phyloP scores from a whole-genome alignment of 352 stramenopile species.

The Thalassiosira exigua region DNA sequence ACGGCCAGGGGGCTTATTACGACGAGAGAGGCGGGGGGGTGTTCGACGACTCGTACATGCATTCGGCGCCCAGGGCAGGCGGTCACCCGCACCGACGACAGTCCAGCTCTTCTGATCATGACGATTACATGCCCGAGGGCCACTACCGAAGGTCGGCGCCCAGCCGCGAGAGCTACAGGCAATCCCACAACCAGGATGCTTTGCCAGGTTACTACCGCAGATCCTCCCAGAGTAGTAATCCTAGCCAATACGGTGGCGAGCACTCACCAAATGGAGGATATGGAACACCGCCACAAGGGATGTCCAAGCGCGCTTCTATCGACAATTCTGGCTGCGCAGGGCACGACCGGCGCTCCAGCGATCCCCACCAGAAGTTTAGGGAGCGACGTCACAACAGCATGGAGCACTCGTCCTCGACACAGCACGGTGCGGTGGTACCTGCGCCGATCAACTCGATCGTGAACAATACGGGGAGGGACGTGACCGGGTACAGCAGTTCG shows the following conservation, averaged over 20 bases:
- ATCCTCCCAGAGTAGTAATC: not conserved
- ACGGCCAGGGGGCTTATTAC: not conserved
- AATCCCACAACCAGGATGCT: not conserved
- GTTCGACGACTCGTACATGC: constrained; percentile 21
- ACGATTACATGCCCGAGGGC: not conserved
- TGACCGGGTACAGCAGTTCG: not conserved
- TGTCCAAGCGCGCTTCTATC: not conserved
- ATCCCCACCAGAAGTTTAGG: not conserved
- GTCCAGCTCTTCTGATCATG: not conserved
- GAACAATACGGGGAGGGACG: not conserved
- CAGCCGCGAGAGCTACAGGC: not conserved
- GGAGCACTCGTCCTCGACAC: not conserved
- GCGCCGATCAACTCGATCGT: not conserved
- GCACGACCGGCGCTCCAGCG: not conserved
- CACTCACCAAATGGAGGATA: not conserved
- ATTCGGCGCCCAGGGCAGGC: constrained; percentile 1
- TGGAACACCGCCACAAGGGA: not conserved
- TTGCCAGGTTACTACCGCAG: not conserved
- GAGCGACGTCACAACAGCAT: not conserved
- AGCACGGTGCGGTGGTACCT: not conserved
- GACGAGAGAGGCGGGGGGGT: constrained; percentile 17
- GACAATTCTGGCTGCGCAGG: not conserved
- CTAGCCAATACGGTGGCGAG: not conserved
- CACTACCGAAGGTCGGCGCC: not conserved
- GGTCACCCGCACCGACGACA: not conserved